Percentiles rank a stretch among this genome's conserved stretches.
These are phyloP conservation scores for Anthoceros angustus DNA, from an alignment of 225 moss, liverwort and hornwort genomes.

Conservation along the genomic window DNA sequence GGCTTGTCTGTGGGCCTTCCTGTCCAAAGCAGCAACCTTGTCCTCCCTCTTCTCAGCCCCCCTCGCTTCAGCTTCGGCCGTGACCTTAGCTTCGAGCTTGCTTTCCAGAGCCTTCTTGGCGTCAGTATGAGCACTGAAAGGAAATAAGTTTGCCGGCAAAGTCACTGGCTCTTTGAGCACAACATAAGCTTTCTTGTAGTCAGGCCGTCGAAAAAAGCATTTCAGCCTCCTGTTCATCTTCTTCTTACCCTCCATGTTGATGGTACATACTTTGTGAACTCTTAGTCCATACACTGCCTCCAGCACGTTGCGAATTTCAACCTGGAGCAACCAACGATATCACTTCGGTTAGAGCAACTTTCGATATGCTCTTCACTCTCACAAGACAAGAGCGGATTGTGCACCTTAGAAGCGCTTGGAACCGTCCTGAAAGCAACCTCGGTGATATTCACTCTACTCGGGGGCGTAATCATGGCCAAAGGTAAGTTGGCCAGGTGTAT, in stretches of 20 bases:
- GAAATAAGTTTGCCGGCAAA: constrained; percentile 65
- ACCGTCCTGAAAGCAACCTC: constrained; percentile 94
- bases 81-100: neutral
- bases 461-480: constrained; percentile 60
- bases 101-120: constrained; percentile 15
- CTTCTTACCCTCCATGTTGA: constrained; percentile 99
- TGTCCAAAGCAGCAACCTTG: neutral
- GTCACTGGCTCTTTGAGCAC: constrained; percentile 69
- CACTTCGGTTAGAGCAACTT: neutral
- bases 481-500: constrained; percentile 87
- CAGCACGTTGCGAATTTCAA: constrained; percentile 84
- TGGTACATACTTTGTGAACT: constrained; percentile 88
- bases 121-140: constrained; percentile 50
- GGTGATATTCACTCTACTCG: constrained; percentile 63
- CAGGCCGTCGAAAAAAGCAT: constrained; percentile 63
- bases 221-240: constrained; percentile 47
- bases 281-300: constrained; percentile 86
- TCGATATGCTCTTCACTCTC: neutral
- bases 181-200: constrained; percentile 98
- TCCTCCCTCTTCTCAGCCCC: neutral
- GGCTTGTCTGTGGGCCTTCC: neutral
- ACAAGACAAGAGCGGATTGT: neutral
- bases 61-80: neutral
- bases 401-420: constrained; percentile 93
- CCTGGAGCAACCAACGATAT: constrained; percentile 25